Percentiles rank a stretch among this genome's conserved stretches.
Evolutionary conservation across 2,329 filamentous ascomycete genomes (phyloP).

Genomic region (Geosmithia putterillii): DNA sequence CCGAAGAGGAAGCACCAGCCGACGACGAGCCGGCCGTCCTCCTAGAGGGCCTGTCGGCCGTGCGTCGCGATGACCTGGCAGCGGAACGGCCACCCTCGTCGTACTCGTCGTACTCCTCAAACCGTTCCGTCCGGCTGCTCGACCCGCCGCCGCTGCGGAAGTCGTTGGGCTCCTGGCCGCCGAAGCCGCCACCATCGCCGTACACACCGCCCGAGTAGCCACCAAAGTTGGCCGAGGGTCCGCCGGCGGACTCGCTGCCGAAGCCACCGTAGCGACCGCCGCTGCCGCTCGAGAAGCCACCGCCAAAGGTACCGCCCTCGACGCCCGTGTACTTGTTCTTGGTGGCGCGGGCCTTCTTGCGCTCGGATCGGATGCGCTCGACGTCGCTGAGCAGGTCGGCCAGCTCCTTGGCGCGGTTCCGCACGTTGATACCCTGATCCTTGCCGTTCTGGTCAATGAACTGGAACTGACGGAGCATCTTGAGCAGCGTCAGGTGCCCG

Average conservation of each 20-base stretch:
- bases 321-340: constrained; percentile 94
- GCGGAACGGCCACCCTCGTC: constrained; percentile 55
- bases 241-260: constrained; percentile 69
- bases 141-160: constrained; percentile 53
- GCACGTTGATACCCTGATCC: constrained; percentile 94
- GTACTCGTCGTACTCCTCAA: constrained; percentile 95
- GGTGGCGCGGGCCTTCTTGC: constrained; percentile 83
- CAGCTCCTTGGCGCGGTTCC: constrained; percentile 91
- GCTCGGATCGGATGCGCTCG: constrained; percentile 67
- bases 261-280: constrained; percentile 73
- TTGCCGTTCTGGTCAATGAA: constrained; percentile 95
- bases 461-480: constrained; percentile 98
- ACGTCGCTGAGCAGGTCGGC: constrained; percentile 89
- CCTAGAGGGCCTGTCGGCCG: constrained; percentile 21
- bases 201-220: constrained; percentile 66
- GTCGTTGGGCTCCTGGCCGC: constrained; percentile 55
- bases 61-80: constrained; percentile 21
- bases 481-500: constrained; percentile 85
- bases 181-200: constrained; percentile 91
- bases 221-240: constrained; percentile 29
- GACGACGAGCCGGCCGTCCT: constrained; percentile 20
- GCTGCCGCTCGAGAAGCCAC: constrained; percentile 35
- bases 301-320: constrained; percentile 58
- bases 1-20: constrained; percentile 8
- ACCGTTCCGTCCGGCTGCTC: constrained; percentile 55